phyloP scores from a whole-genome alignment of 2,329 filamentous ascomycete species.

The Penicillium sp. region DNA sequence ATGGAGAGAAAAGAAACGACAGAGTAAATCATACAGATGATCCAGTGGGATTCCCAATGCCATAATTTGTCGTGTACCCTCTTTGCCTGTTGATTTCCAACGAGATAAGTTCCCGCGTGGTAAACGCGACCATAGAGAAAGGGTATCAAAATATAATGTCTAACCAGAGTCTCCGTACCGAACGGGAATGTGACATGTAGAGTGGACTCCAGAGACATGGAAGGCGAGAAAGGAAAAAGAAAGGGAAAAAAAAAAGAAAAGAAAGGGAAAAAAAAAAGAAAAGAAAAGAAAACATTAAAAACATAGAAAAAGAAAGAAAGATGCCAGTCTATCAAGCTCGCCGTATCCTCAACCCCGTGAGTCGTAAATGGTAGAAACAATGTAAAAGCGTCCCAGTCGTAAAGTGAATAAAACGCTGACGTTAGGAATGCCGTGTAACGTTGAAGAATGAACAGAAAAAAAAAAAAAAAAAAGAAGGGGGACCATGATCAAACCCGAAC shows the following conservation, averaged over 20 bases:
- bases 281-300: background rate
- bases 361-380: slow-evolving; percentile 15
- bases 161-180: slow-evolving; percentile 17
- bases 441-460: slow-evolving; percentile 7
- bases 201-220: background rate
- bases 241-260: slow-evolving; percentile 11
- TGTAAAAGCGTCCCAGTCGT: slow-evolving; percentile 15
- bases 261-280: too few relatives aligned
- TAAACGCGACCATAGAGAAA: slow-evolving; percentile 20
- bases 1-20: background rate
- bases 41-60: background rate
- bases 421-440: slow-evolving; percentile 18
- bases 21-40: background rate
- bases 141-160: slow-evolving; percentile 34
- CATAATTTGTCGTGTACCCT: slow-evolving; percentile 6
- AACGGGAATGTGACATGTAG: slow-evolving; percentile 11
- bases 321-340: slow-evolving; percentile 23
- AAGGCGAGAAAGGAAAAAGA: slow-evolving; percentile 4
- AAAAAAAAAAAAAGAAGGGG: slow-evolving; percentile 6
- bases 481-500: slow-evolving; percentile 3
- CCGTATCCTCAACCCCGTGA: slow-evolving; percentile 18
- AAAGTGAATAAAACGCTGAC: slow-evolving; percentile 20
- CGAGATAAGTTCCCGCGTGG: slow-evolving; percentile 10
- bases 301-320: slow-evolving; percentile 7
- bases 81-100: slow-evolving; percentile 8